Percentiles rank a stretch among this genome's conserved stretches.
These are phyloP conservation scores for Kodamaea fungicola DNA, from an alignment of 1,139 yeast genomes.

Conservation along the genomic window DNA sequence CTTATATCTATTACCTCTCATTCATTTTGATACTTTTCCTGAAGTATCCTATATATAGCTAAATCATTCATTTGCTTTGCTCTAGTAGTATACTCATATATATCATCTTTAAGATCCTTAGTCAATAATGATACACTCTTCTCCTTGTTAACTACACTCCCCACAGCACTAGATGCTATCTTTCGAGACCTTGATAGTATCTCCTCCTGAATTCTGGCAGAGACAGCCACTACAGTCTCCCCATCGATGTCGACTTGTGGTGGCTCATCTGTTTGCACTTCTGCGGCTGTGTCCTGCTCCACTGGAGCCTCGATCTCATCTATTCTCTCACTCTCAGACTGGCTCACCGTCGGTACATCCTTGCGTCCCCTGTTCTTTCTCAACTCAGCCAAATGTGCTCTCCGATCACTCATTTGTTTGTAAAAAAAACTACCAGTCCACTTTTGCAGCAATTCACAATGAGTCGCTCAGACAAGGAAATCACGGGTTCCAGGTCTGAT, in stretches of 20 bases:
- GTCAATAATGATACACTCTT: conserved; percentile 10
- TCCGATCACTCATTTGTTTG: conserved; percentile 14
- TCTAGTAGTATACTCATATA: conserved; percentile 22
- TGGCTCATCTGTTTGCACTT: conserved; percentile 6
- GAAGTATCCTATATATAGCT: conserved; percentile 26
- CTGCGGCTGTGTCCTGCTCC: not conserved
- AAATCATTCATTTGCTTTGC: conserved; percentile 29
- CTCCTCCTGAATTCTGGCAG: conserved; percentile 22
- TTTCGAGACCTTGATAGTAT: conserved; percentile 17
- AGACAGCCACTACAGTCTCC: conserved; percentile 29
- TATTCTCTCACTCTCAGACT: not conserved
- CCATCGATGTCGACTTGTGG: conserved; percentile 12
- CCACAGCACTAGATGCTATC: conserved; percentile 12
- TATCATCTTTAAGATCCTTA: conserved; percentile 30
- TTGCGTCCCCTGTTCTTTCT: conserved; percentile 15
- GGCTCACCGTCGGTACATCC: not conserved
- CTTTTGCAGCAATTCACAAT: conserved; percentile 2
- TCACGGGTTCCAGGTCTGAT: too few relatives aligned
- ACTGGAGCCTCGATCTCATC: conserved; percentile 1
- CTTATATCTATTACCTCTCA: not conserved
- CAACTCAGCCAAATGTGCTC: conserved; percentile 22
- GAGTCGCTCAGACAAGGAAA: too few relatives aligned
- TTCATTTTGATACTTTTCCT: conserved; percentile 16
- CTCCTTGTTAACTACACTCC: conserved; percentile 1
- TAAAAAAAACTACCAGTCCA: not conserved